Evolutionary conservation across 352 stramenopile genomes (phyloP).

Genomic region (Pythium insidiosum): DNA sequence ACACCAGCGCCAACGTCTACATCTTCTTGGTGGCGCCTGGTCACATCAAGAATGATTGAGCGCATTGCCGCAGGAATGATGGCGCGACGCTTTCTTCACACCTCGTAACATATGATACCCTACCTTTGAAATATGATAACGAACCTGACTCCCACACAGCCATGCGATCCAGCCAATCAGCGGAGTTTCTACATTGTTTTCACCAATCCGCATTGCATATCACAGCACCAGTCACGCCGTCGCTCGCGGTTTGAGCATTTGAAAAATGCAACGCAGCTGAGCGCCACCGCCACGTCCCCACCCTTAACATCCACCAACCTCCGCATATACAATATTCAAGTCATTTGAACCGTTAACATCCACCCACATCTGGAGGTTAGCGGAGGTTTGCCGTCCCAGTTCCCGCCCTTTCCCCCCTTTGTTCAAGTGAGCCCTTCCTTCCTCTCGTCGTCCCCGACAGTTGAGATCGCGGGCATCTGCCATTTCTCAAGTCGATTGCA

Average conservation of each 20-base stretch:
- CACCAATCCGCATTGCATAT: too few relatives aligned
- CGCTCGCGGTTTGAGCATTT: conserved; percentile 1
- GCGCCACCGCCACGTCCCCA: background rate
- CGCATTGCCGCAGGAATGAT: background rate
- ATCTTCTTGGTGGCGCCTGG: conserved; percentile 23
- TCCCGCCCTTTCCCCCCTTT: conserved; percentile 6
- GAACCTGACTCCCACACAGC: too few relatives aligned
- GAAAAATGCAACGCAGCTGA: too few relatives aligned
- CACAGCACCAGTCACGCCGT: too few relatives aligned
- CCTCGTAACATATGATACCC: background rate
- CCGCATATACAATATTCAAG: background rate
- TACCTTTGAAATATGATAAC: background rate
- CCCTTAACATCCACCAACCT: conserved; percentile 1
- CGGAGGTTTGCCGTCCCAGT: too few relatives aligned
- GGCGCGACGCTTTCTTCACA: background rate
- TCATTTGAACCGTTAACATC: conserved; percentile 4
- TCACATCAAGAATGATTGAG: conserved; percentile 6
- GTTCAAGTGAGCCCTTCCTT: background rate
- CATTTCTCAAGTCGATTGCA: conserved; percentile 8
- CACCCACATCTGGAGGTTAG: too few relatives aligned
- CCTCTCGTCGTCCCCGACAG: background rate
- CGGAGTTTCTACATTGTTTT: too few relatives aligned
- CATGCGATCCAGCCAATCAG: too few relatives aligned
- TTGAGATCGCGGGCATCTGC: too few relatives aligned
- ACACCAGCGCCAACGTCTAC: conserved; percentile 22